Conservation (phyloP, 75 land plant genomes). For the Ceratopteris richardii region DNA sequence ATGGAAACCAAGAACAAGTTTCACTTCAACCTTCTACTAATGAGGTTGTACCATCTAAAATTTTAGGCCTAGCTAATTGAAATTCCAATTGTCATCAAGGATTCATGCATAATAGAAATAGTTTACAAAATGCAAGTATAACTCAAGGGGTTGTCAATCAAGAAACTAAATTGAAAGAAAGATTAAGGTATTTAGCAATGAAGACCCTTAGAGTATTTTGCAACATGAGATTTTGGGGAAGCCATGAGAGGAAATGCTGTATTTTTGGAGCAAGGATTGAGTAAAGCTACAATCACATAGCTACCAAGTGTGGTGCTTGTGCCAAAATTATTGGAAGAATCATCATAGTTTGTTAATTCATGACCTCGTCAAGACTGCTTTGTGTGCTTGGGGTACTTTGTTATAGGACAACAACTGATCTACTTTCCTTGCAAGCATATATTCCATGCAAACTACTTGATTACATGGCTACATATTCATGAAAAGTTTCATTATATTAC, state of each 20-base stretch:
- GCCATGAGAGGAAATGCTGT: neutral
- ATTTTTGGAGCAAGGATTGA: conserved; percentile 19
- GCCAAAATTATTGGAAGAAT: conserved; percentile 1
- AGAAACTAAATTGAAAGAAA: conserved; percentile 50
- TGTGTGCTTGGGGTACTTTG: conserved; percentile 62
- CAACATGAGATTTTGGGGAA: conserved; percentile 7
- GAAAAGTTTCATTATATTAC: conserved; percentile 76
- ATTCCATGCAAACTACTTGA: conserved; percentile 58
- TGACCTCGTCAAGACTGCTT: conserved; percentile 34
- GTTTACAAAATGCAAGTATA: too few relatives aligned
- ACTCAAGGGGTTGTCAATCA: conserved; percentile 11
- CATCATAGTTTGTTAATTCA: conserved; percentile 7
- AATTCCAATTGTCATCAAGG: too few relatives aligned
- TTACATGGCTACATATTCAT: conserved; percentile 52
- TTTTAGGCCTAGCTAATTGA: too few relatives aligned
- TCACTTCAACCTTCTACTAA: too few relatives aligned
- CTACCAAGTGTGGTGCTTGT: conserved; percentile 34
- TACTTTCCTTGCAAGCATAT: conserved; percentile 57
- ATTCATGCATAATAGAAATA: too few relatives aligned
- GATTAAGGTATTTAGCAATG: conserved; percentile 41
- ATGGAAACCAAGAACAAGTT: too few relatives aligned
- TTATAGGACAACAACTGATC: conserved; percentile 38
- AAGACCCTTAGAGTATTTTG: conserved; percentile 19
- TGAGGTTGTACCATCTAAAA: too few relatives aligned
- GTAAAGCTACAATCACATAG: conserved; percentile 36